Conservation (phyloP, 257 asterid species). For the Lithospermum erythrorhizon region DNA sequence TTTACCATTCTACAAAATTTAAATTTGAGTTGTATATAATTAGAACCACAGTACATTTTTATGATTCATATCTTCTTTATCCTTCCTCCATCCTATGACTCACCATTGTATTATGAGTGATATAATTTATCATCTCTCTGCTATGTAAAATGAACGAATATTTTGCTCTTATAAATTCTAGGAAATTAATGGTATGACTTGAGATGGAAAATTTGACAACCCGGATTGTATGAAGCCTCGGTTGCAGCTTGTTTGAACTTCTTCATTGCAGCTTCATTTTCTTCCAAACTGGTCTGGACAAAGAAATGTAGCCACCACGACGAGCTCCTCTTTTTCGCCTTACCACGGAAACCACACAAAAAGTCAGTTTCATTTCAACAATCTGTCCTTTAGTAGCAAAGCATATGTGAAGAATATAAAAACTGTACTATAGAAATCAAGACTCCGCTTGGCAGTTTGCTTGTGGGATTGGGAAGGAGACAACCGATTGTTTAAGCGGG, state of each 20-base stretch:
- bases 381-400: neutral
- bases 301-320: conserved; percentile 3
- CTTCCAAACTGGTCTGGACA: neutral
- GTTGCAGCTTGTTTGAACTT: conserved; percentile 9
- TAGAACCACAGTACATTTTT: neutral
- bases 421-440: neutral
- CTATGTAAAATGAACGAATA: neutral
- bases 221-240: neutral
- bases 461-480: no score
- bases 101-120: neutral
- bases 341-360: neutral
- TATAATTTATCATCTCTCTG: neutral
- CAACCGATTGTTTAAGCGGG: no score
- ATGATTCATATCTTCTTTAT: neutral
- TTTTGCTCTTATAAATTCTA: neutral
- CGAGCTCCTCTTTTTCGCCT: conserved; percentile 3
- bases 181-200: neutral
- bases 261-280: conserved; percentile 7
- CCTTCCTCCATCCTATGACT: neutral
- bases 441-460: no score
- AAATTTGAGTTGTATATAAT: no score
- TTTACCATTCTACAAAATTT: no score
- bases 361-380: neutral
- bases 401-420: neutral
- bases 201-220: conserved; percentile 11